Evolutionary conservation across 148 eudicot genomes (phyloP).

Genomic region (Nepenthes gracilis): DNA sequence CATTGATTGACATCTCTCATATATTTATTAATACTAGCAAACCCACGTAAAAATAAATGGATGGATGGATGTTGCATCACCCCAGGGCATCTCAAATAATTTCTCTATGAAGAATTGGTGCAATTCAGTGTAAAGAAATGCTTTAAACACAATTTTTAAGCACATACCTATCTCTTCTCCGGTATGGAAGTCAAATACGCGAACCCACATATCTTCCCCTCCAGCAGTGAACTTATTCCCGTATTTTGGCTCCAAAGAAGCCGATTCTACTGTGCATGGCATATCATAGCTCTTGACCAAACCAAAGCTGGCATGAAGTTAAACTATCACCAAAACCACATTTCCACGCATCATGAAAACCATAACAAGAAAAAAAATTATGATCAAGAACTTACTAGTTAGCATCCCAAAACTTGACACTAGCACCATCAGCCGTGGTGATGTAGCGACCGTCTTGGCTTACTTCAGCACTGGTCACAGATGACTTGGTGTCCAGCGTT

Average conservation of each 20-base stretch:
- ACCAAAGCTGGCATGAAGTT: slow-evolving; percentile 50
- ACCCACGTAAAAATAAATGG: too few species aligned
- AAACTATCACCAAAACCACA: slow-evolving; percentile 2
- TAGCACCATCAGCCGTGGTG: slow-evolving; percentile 80
- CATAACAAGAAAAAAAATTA: background rate
- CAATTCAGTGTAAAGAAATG: too few species aligned
- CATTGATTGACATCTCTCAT: too few species aligned
- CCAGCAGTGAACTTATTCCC: slow-evolving; percentile 89
- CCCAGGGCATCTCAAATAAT: too few species aligned
- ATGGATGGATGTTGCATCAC: too few species aligned
- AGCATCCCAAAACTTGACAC: slow-evolving; percentile 92
- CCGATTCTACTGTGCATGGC: slow-evolving; percentile 86
- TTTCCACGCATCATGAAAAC: background rate
- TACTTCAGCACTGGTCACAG: slow-evolving; percentile 90
- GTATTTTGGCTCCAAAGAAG: slow-evolving; percentile 80
- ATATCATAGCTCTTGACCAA: slow-evolving; percentile 77
- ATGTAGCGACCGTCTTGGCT: slow-evolving; percentile 90
- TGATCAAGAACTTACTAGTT: slow-evolving; percentile 45
- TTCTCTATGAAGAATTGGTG: too few species aligned
- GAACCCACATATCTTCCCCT: slow-evolving; percentile 98
- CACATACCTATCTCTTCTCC: slow-evolving; percentile 73
- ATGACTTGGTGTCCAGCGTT: slow-evolving; percentile 76
- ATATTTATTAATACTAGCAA: too few species aligned
- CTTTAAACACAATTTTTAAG: too few species aligned
- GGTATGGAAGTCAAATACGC: slow-evolving; percentile 77